Percentiles rank a stretch among this genome's conserved stretches.
Evolutionary conservation across 1,284 basidiomycete species (phyloP).

Genomic region (Tilletia indica): DNA sequence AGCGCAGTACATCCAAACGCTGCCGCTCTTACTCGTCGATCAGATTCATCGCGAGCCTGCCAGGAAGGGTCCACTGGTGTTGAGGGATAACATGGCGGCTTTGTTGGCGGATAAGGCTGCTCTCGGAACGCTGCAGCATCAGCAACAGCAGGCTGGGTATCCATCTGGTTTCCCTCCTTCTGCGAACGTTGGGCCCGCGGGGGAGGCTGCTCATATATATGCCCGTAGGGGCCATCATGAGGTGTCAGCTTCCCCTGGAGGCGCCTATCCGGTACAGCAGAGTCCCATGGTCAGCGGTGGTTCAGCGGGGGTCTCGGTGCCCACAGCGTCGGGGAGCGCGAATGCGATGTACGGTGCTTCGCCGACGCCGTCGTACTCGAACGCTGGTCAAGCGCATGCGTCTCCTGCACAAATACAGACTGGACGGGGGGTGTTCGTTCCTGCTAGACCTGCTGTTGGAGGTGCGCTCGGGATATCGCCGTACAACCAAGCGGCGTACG

Average conservation of each 20-base stretch:
- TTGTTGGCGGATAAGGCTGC: not conserved
- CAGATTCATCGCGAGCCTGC: constrained; percentile 1
- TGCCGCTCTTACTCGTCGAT: not conserved
- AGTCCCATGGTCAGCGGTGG: not conserved
- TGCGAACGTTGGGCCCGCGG: not conserved
- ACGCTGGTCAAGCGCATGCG: too few species aligned
- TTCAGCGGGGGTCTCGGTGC: too few species aligned
- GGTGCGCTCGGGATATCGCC: too few species aligned
- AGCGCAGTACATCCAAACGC: not conserved
- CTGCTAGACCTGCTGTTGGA: too few species aligned
- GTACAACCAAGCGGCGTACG: too few species aligned
- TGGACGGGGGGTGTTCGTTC: too few species aligned
- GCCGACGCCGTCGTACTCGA: too few species aligned
- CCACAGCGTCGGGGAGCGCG: too few species aligned
- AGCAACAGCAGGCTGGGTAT: not conserved
- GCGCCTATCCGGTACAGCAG: not conserved
- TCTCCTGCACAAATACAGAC: too few species aligned
- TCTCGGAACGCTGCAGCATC: too few species aligned
- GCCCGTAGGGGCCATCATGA: not conserved
- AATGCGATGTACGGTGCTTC: too few species aligned
- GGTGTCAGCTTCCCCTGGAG: not conserved
- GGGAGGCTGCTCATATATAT: not conserved
- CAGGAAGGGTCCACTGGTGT: not conserved
- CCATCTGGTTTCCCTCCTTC: not conserved
- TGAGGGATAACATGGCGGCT: constrained; percentile 2